These are phyloP conservation scores for Diospyros lotus DNA, from an alignment of 148 eudicot genomes.

Conservation along the genomic window DNA sequence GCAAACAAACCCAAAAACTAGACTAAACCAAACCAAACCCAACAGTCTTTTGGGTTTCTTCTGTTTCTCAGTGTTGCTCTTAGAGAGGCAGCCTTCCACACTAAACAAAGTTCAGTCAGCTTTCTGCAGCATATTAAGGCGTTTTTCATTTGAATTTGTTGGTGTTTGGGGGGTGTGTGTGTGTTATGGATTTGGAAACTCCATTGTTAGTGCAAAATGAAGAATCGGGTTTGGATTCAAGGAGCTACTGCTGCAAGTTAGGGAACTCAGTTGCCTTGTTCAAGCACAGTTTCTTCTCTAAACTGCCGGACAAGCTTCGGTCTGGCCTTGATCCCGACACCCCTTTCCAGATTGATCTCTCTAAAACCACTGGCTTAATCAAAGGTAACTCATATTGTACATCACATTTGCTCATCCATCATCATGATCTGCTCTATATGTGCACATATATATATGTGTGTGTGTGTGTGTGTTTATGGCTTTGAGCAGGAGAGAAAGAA, in stretches of 20 bases:
- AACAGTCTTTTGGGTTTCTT: too few species aligned
- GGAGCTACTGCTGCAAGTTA: background rate
- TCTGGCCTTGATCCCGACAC: conserved; percentile 65
- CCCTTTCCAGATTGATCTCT: conserved; percentile 55
- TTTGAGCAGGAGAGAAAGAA: conserved; percentile 54
- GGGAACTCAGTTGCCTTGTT: conserved; percentile 33
- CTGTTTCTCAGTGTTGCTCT: too few species aligned
- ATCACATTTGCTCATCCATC: background rate
- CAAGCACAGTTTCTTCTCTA: conserved; percentile 59
- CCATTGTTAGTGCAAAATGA: conserved; percentile 40
- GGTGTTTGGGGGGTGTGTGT: too few species aligned
- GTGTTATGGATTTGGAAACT: conserved; percentile 27
- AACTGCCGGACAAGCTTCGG: conserved; percentile 60
- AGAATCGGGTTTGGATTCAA: conserved; percentile 4
- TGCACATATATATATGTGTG: too few species aligned
- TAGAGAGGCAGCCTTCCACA: too few species aligned
- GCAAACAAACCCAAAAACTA: too few species aligned
- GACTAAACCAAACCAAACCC: too few species aligned
- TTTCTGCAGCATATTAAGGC: too few species aligned
- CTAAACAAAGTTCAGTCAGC: too few species aligned
- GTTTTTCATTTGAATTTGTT: too few species aligned
- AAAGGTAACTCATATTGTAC: conserved; percentile 32
- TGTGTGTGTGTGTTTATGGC: too few species aligned
- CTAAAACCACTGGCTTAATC: conserved; percentile 48
- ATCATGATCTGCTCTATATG: background rate